Base-by-base conservation (phyloP, 768 basidiomycete species). In the Rhodotorula sphaerocarpa region DNA sequence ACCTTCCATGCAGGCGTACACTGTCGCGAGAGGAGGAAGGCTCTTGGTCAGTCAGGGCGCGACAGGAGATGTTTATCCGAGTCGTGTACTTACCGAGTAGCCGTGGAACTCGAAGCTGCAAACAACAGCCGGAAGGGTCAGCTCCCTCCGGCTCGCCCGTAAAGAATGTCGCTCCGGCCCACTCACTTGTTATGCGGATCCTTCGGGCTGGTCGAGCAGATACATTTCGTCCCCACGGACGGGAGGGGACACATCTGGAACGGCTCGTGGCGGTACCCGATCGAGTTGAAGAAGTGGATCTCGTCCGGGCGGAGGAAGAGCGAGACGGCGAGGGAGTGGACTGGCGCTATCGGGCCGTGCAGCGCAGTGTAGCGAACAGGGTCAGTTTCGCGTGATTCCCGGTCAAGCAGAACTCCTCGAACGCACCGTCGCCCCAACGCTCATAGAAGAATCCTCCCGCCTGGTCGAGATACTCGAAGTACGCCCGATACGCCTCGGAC, bases 231-330 rank as follows among this genome's bases (percentile, higher is more conserved):
- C 23, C 55, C 48, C 9, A 51, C 12, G 1, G 18, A 15, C 16
- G 55, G 48, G 1, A 56, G 25, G 0, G 86, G 86, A 74, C 92
- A 90, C 75, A 90, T 90, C 75, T 90, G 88, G 82, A 96, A 96
- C 16, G 90, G 90, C 70, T 89, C 85, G 71, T 96, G 91, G 39
- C 84, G 81, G 27, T 61, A 97, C 6, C 89, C 92, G 54, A 97
- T 88, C 72, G 96, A 90, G 67, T 86, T 82, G 80, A 96, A 96
- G 78, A 89, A 97, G 75, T 95, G 88, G 46, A 96, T 84, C 75
- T 72, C 87, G 23, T 89, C 86, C 73, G 88, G 91, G 74, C 80
- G 81, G 0, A 89, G 86, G 68, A 96, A 88, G 14, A 97, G 78
- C 0, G 92, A 86, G 1, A 86, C 91, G 41, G 87, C 93, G 61